Evolutionary conservation across 2,329 filamentous ascomycete genomes (phyloP).

Genomic region (Fusarium coffeatum): DNA sequence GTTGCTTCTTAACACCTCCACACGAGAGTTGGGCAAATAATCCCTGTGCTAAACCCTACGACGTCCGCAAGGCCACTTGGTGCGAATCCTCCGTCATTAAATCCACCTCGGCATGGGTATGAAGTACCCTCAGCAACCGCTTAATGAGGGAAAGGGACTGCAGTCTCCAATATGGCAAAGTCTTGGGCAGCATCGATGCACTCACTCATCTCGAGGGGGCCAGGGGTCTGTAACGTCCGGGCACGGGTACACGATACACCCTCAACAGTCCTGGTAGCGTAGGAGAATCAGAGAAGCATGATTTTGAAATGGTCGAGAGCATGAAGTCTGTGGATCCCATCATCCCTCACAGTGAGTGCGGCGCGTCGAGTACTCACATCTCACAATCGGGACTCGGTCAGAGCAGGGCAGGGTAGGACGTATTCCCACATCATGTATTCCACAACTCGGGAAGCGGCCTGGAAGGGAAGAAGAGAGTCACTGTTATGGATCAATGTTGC

Average conservation of each 20-base stretch:
- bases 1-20: conserved; percentile 40
- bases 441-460: conserved; percentile 36
- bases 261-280: conserved; percentile 24
- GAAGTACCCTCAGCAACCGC: conserved; percentile 29
- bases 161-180: conserved; percentile 34
- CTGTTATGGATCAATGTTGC: neutral
- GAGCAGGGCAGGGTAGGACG: conserved; percentile 13
- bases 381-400: conserved; percentile 31
- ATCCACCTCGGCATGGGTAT: conserved; percentile 32
- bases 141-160: conserved; percentile 36
- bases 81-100: conserved; percentile 29
- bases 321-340: conserved; percentile 30
- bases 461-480: conserved; percentile 27
- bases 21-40: conserved; percentile 33
- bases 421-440: conserved; percentile 33
- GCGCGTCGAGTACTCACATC: conserved; percentile 38
- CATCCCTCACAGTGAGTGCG: conserved; percentile 35
- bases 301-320: conserved; percentile 35
- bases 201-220: conserved; percentile 31
- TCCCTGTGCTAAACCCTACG: conserved; percentile 41
- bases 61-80: conserved; percentile 38
- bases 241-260: conserved; percentile 26
- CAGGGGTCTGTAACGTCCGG: conserved; percentile 27
- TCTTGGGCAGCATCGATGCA: conserved; percentile 33
- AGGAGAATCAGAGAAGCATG: conserved; percentile 30